phyloP scores from a whole-genome alignment of 2,329 filamentous ascomycete species.

The Alternaria novae-zelandiae region DNA sequence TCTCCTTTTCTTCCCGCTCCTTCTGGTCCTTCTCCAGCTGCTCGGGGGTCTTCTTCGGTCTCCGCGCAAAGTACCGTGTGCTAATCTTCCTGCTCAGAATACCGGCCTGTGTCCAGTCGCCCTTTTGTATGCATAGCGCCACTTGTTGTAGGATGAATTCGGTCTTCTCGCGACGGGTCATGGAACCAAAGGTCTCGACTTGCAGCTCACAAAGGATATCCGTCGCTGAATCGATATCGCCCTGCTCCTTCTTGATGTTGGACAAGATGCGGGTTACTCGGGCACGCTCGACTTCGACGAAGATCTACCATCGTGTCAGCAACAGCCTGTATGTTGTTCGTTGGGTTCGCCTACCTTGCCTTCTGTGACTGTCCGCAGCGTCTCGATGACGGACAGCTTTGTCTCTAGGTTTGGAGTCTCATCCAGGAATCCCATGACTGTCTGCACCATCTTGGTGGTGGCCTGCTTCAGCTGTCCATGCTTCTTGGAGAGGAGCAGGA shows the following conservation, averaged over 20 bases:
- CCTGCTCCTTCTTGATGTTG: constrained; percentile 95
- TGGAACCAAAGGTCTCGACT: constrained; percentile 98
- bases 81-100: constrained; percentile 97
- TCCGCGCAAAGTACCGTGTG: constrained; percentile 87
- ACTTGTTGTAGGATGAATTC: constrained; percentile 98
- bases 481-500: constrained; percentile 96
- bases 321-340: neutral
- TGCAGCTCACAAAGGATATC: constrained; percentile 97
- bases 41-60: constrained; percentile 88
- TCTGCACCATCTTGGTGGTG: constrained; percentile 98
- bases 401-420: constrained; percentile 83
- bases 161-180: constrained; percentile 96
- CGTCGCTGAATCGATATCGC: constrained; percentile 85
- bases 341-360: constrained; percentile 70
- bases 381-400: constrained; percentile 94
- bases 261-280: constrained; percentile 94
- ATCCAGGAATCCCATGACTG: constrained; percentile 89
- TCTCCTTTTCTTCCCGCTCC: constrained; percentile 82
- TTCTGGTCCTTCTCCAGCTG: constrained; percentile 91
- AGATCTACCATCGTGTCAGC: constrained; percentile 69
- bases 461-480: constrained; percentile 99
- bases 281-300: constrained; percentile 97
- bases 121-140: constrained; percentile 89
- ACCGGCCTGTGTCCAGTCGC: constrained; percentile 93
- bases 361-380: constrained; percentile 92